Evolutionary conservation across 1,284 basidiomycete genomes (phyloP).

Genomic region (Melampsora americana): DNA sequence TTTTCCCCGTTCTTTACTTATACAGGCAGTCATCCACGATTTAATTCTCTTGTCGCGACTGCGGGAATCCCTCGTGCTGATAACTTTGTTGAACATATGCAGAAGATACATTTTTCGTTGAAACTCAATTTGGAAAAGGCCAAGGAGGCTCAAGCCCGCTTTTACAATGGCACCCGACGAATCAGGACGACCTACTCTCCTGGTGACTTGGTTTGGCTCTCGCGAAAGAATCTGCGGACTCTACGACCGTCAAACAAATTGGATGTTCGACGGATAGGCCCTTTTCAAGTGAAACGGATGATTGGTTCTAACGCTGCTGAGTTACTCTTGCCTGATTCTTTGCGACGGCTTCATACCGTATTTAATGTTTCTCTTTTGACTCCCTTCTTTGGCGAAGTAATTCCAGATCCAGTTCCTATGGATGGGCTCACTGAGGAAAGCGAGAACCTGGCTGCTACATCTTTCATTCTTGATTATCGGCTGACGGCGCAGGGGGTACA

Average conservation of each 20-base stretch:
- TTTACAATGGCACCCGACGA: neutral
- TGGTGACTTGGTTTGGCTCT: conserved; percentile 12
- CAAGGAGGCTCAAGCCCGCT: conserved; percentile 4
- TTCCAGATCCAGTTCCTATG: neutral
- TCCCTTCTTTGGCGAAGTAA: neutral
- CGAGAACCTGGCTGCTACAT: neutral
- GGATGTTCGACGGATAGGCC: conserved; percentile 12
- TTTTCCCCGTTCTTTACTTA: conserved; percentile 57
- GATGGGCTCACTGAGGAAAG: neutral
- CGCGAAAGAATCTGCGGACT: neutral
- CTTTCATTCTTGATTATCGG: neutral
- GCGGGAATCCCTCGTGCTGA: neutral
- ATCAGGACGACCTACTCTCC: neutral
- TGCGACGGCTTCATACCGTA: conserved; percentile 2
- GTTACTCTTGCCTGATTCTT: conserved; percentile 1
- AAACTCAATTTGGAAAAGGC: neutral
- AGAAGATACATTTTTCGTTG: too few species aligned
- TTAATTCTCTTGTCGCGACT: conserved; percentile 25
- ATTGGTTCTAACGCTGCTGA: conserved; percentile 11
- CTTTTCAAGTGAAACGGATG: conserved; percentile 1
- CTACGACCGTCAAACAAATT: neutral
- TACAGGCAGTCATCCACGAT: conserved; percentile 54
- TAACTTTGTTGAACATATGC: too few species aligned
- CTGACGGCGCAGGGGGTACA: neutral
- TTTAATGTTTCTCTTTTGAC: conserved; percentile 25